Percentiles rank a stretch among this genome's conserved stretches.
Evolutionary conservation across 169 alveolate species (phyloP).

Genomic region (Eimeria sp.): DNA sequence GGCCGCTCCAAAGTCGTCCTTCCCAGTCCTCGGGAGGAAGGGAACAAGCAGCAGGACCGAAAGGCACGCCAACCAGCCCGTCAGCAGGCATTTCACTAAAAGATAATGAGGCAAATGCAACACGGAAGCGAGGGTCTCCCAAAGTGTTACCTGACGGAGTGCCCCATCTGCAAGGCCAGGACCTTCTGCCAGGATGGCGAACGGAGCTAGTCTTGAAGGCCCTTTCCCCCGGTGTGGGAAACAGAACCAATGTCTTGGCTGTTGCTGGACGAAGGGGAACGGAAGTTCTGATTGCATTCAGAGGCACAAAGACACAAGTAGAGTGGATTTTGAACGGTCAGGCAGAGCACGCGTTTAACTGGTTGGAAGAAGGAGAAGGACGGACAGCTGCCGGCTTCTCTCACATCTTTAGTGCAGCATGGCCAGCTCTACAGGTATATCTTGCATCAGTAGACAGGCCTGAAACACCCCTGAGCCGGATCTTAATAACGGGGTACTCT

Average conservation of each 20-base stretch:
- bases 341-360: conserved; percentile 60
- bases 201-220: conserved; percentile 78
- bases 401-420: conserved; percentile 78
- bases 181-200: conserved; percentile 79
- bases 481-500: conserved; percentile 78
- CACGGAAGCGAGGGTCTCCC: neutral
- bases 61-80: neutral
- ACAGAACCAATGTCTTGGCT: conserved; percentile 61
- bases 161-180: conserved; percentile 38
- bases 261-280: conserved; percentile 66
- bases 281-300: conserved; percentile 63
- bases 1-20: neutral
- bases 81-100: neutral
- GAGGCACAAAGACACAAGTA: conserved; percentile 78
- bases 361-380: conserved; percentile 73
- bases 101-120: neutral
- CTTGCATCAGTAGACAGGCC: conserved; percentile 63
- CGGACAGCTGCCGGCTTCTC: conserved; percentile 76
- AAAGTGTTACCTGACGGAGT: neutral
- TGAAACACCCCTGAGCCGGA: conserved; percentile 51
- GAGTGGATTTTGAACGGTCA: conserved; percentile 79
- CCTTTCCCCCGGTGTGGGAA: conserved; percentile 71
- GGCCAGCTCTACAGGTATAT: conserved; percentile 81
- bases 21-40: neutral
- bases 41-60: neutral